Percentiles rank a stretch among this genome's conserved stretches.
These are phyloP conservation scores for Aspergillus alliaceus DNA, from an alignment of 2,329 filamentous ascomycete species.

Conservation along the genomic window DNA sequence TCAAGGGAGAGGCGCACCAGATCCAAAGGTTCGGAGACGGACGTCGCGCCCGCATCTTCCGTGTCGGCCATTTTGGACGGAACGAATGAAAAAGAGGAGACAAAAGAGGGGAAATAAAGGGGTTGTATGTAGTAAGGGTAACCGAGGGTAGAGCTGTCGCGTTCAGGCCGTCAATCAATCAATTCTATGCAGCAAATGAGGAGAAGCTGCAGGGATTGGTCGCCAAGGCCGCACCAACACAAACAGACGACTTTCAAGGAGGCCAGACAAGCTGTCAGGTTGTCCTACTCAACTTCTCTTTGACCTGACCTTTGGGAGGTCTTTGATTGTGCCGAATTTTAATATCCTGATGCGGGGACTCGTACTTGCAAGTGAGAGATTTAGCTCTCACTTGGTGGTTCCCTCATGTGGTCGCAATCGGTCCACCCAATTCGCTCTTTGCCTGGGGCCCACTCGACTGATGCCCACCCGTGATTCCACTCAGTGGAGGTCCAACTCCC, in stretches of 20 bases:
- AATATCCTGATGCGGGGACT: slow-evolving; percentile 22
- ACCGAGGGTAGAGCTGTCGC: neutral
- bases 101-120: neutral
- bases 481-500: slow-evolving; percentile 1
- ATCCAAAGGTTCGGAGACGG: slow-evolving; percentile 89
- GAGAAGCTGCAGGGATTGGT: slow-evolving; percentile 8
- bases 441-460: slow-evolving; percentile 9
- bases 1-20: slow-evolving; percentile 92
- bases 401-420: slow-evolving; percentile 23
- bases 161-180: neutral
- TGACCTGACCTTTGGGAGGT: neutral
- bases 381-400: slow-evolving; percentile 27
- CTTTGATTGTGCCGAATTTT: neutral
- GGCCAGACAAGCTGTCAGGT: neutral
- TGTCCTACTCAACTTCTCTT: neutral
- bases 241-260: neutral
- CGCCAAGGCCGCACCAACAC: slow-evolving; percentile 1
- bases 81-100: slow-evolving; percentile 1
- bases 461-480: slow-evolving; percentile 6
- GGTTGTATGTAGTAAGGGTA: neutral
- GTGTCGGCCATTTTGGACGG: slow-evolving; percentile 71
- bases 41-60: slow-evolving; percentile 66
- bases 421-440: slow-evolving; percentile 10
- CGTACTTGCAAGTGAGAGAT: slow-evolving; percentile 25
- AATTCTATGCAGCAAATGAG: slow-evolving; percentile 6